Conservation (phyloP, 2,329 filamentous ascomycete genomes). For the Whalleya microplaca region DNA sequence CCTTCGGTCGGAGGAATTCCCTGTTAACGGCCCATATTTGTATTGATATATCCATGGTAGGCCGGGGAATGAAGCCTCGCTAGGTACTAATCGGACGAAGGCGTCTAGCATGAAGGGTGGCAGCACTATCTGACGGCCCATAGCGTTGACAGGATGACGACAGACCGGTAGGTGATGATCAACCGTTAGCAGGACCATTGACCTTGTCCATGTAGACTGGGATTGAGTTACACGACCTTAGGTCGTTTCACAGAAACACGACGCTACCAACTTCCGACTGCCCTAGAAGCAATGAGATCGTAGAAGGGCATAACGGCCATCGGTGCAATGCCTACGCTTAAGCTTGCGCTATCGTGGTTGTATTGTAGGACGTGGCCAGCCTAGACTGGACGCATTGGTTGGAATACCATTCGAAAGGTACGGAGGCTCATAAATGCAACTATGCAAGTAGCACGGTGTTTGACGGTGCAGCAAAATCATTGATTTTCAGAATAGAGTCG, state of each 20-base stretch:
- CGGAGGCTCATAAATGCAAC: neutral
- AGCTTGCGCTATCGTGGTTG: neutral
- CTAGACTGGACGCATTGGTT: neutral
- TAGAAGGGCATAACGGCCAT: neutral
- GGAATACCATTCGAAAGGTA: neutral
- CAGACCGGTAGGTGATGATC: neutral
- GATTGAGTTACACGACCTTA: slow-evolving; percentile 11
- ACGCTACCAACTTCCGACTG: neutral
- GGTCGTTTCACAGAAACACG: slow-evolving; percentile 7
- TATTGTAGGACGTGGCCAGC: slow-evolving; percentile 1
- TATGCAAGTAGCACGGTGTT: neutral
- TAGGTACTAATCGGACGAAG: neutral
- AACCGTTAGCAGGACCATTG: slow-evolving; percentile 2
- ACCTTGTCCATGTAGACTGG: neutral
- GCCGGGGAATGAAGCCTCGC: neutral
- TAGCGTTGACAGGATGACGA: slow-evolving; percentile 1
- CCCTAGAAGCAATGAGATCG: neutral
- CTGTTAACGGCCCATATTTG: neutral
- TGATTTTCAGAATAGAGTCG: neutral
- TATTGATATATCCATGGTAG: neutral
- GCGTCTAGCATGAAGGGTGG: neutral
- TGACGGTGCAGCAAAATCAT: neutral
- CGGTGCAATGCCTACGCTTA: neutral
- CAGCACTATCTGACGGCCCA: slow-evolving; percentile 1
- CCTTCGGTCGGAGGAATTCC: neutral